Evolutionary conservation across 129 eudicot species (phyloP).

Genomic region (Logfia minima): DNA sequence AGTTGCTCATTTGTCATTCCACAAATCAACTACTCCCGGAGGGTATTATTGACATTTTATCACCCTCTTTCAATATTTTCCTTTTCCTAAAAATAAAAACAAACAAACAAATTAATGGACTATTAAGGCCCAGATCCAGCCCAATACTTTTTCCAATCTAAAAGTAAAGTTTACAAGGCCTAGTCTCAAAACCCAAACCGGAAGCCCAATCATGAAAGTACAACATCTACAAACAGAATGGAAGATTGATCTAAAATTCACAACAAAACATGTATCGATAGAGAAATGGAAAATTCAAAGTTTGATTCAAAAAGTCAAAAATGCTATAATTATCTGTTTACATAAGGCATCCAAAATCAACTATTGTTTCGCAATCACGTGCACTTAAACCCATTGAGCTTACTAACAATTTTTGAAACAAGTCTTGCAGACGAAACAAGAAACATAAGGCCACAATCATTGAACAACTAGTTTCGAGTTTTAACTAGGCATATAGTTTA

Average conservation of each 20-base stretch:
- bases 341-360: neutral
- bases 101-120: neutral
- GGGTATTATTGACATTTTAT: slow-evolving; percentile 6
- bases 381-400: neutral
- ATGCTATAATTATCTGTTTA: neutral
- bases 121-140: neutral
- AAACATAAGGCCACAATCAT: neutral
- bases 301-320: neutral
- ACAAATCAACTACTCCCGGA: slow-evolving; percentile 6
- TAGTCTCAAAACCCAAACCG: too few relatives aligned
- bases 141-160: neutral
- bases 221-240: neutral
- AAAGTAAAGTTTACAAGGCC: neutral
- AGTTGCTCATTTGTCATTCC: slow-evolving; percentile 26
- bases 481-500: neutral
- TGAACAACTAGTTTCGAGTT: neutral
- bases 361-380: neutral
- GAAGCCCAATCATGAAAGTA: too few relatives aligned
- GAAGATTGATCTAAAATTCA: neutral
- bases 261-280: neutral
- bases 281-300: neutral
- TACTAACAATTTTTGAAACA: neutral
- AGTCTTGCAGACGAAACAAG: neutral
- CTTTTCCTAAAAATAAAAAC: neutral
- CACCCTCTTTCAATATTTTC: neutral